A percentile compares a stretch with the other conserved stretches of the same genome.
phyloP scores from a whole-genome alignment of 2,329 filamentous ascomycete genomes.

The Colletotrichum sp. region DNA sequence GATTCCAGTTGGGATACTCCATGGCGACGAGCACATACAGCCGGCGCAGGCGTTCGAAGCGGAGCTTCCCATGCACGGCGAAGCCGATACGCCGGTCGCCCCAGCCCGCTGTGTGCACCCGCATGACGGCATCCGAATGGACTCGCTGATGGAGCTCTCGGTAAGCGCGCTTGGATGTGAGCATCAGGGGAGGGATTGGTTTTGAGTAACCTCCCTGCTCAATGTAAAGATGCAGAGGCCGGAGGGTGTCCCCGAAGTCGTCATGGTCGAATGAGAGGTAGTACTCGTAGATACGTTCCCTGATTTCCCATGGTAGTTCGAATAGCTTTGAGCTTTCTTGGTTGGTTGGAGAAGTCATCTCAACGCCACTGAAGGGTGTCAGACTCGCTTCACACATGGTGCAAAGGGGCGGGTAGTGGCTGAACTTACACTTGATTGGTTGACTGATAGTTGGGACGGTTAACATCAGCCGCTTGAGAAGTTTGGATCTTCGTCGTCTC shows the following conservation, averaged over 20 bases:
- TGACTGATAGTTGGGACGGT: not conserved
- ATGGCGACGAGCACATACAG: slow-evolving; percentile 29
- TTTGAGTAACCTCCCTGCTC: slow-evolving; percentile 8
- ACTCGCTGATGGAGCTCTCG: slow-evolving; percentile 29
- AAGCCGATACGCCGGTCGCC: slow-evolving; percentile 30
- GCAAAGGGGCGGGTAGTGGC: not conserved
- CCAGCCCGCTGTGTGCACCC: slow-evolving; percentile 27
- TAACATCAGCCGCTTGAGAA: not conserved
- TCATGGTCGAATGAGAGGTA: slow-evolving; percentile 11
- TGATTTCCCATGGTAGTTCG: slow-evolving; percentile 5
- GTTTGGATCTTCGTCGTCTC: not conserved
- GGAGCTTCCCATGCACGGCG: slow-evolving; percentile 31
- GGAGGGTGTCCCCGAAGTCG: slow-evolving; percentile 10
- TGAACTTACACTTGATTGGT: not conserved
- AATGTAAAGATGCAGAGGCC: slow-evolving; percentile 14
- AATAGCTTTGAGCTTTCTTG: not conserved
- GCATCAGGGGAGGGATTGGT: slow-evolving; percentile 24
- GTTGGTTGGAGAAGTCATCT: not conserved
- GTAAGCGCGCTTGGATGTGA: slow-evolving; percentile 33
- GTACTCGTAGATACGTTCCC: slow-evolving; percentile 12
- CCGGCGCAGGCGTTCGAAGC: slow-evolving; percentile 27
- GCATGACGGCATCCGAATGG: slow-evolving; percentile 27
- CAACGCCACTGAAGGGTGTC: not conserved
- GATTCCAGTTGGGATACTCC: slow-evolving; percentile 35
- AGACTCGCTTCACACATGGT: not conserved